Base-by-base conservation (phyloP, 371 early-diverging fungal species). In the Mortierella sp. region DNA sequence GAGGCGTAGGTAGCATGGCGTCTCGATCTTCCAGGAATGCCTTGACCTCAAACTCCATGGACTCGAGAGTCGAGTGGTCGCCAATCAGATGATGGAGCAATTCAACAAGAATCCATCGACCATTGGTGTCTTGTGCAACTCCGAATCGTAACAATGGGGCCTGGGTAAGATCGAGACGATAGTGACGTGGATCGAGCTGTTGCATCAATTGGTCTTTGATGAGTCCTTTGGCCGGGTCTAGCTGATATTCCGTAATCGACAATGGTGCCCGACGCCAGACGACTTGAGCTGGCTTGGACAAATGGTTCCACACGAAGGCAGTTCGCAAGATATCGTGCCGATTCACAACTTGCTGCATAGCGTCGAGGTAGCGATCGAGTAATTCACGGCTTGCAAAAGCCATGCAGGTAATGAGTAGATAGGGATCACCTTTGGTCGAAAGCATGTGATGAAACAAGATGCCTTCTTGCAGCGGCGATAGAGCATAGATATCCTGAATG, bases 31-130 rank as follows among this genome's bases (percentile, higher is more conserved):
- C 39, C 12, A 48, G 16, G 49, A 63, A 48, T 5, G 64, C 64
- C 21, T 55, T 10, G 21, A 55, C 55, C 54, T 63, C 64, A 10
- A 19, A 8, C 0, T 57, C 12, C 30, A 64, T 28, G 6, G 34
- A 1, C 0, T 64, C 58, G 2, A 57, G 18, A 10, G 64, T 57
- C 34, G 57, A 48, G 23, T 57, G 64, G 38, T 64, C 64, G 38
- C 54, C 64, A 19, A 43, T 57, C 7, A 64, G 2, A 24, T 64
- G 64, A 46, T 64, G 64, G 5, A 30, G 43, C 43, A 64, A 27
- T 45, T 43, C 9, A 8, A 51, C 47, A 26, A 45, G 23, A 16
- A 64, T 19, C 64, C 64, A 64, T 8, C 51, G 43, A 30, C 46
- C 45, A 16, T 64, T 39, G 27, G 0, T 8, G 14, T 64, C 64